A percentile compares a stretch with the other conserved stretches of the same genome.
phyloP scores from a whole-genome alignment of 768 basidiomycete genomes.

The Saitozyma sp. region DNA sequence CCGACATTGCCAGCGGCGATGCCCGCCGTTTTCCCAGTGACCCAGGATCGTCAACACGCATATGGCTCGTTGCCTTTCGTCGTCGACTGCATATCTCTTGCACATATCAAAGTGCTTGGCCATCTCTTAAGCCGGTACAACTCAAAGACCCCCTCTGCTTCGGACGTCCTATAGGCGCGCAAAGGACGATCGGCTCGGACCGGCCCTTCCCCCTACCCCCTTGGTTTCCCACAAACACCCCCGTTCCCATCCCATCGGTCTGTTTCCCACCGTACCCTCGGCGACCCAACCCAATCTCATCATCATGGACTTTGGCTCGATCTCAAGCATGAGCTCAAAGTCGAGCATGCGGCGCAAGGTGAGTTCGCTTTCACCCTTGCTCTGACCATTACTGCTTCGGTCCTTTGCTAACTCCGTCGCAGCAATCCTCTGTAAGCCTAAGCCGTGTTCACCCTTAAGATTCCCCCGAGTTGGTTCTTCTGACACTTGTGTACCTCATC shows the following conservation, averaged over 20 bases:
- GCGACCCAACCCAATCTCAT: not conserved
- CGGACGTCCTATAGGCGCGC: not conserved
- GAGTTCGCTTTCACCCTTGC: not conserved
- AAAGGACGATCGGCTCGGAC: not conserved
- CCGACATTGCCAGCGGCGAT: no score
- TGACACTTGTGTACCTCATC: not conserved
- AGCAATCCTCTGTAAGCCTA: slow-evolving; percentile 11
- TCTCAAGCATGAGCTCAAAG: slow-evolving; percentile 9
- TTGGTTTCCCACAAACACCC: not conserved
- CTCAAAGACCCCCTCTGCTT: no score
- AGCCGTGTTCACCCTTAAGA: not conserved
- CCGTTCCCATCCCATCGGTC: no score
- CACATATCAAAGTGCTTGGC: no score
- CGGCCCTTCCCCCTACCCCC: not conserved
- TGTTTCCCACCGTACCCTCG: not conserved
- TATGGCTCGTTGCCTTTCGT: no score
- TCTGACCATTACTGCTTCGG: not conserved
- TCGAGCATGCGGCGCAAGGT: slow-evolving; percentile 16
- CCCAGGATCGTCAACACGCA: no score
- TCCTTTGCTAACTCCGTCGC: not conserved
- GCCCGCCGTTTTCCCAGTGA: no score
- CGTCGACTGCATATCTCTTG: no score
- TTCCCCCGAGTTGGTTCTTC: not conserved
- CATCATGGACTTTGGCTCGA: slow-evolving; percentile 11
- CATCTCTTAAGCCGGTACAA: no score